These are phyloP conservation scores for Phoma sp. DNA, from an alignment of 2,329 filamentous ascomycete species.

Conservation along the genomic window DNA sequence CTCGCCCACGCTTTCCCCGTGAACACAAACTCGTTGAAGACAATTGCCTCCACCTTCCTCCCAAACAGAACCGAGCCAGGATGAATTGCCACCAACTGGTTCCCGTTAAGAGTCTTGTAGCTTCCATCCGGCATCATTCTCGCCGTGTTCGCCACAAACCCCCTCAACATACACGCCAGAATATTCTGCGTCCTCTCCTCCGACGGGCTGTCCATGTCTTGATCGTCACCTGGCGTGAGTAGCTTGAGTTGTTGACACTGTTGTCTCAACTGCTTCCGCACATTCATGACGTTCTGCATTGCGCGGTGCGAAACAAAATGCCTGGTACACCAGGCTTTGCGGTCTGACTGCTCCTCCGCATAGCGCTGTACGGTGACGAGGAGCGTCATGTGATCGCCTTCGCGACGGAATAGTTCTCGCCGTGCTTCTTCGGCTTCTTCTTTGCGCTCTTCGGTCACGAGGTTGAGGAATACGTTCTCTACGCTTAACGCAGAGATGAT, in stretches of 20 bases:
- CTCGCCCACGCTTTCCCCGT: constrained; percentile 70
- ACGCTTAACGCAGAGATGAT: constrained; percentile 74
- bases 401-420: constrained; percentile 63
- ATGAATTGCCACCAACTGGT: constrained; percentile 69
- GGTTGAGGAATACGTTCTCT: constrained; percentile 68
- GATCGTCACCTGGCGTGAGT: constrained; percentile 26
- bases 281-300: constrained; percentile 72
- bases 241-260: constrained; percentile 61
- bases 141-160: constrained; percentile 68
- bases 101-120: constrained; percentile 67
- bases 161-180: constrained; percentile 64
- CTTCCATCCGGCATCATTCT: constrained; percentile 66
- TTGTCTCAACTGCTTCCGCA: constrained; percentile 66
- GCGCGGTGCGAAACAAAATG: constrained; percentile 68
- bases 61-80: constrained; percentile 68
- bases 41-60: constrained; percentile 64
- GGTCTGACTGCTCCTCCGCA: constrained; percentile 63
- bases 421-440: constrained; percentile 65
- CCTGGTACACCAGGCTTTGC: constrained; percentile 66
- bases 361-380: constrained; percentile 68
- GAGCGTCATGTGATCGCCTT: constrained; percentile 71
- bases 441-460: constrained; percentile 66
- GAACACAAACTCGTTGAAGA: constrained; percentile 72
- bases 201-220: constrained; percentile 29
- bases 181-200: constrained; percentile 59